Base-by-base conservation (phyloP, 2,329 filamentous ascomycete genomes). In the Epichloe gansuensis region DNA sequence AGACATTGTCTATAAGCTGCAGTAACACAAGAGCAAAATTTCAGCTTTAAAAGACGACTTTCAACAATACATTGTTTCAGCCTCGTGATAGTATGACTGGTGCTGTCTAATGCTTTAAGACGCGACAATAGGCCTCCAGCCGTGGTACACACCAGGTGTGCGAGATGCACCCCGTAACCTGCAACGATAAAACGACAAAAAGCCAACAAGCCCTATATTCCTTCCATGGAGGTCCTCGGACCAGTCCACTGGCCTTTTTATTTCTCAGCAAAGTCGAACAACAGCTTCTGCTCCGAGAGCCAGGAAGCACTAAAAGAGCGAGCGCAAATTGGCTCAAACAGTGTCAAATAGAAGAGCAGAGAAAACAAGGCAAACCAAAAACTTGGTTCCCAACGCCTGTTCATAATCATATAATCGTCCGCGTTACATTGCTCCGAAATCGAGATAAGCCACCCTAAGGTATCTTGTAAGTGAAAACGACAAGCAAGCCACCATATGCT, bases 401-500 rank as follows among this genome's bases (percentile, higher is more conserved):
- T 60, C 59, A 60, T 64, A 53, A 62, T 62, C 60, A 59, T 60
- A 55, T 58, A 44, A 34, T 53, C 51, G 35, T 55, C 53, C 55
- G 61, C 53, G 52, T 56, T 52, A 51, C 52, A 34, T 53, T 53
- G 49, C 44, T 54, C 56, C 44, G 54, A 58, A 62, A 46, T 55
- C 50, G 39, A 62, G 50, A 54, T 38, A 52, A 54, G 49, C 58
- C 57, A 56, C 57, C 57, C 54, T 52, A 42, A 61, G 64, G 65
- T 66, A 67, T 67, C 61, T 60, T 64, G 51, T 52, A 56, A 56
- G 57, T 54, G 51, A 58, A 57, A 47, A 44, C 2, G 35, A 49
- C 15, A 38, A 31, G 15, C 25, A 37, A 45, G 11, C 25, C 25
- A 42, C n/a, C 42, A 43, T 46, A 37, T 50, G 47, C 42, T 38